Percentiles rank a stretch among this genome's conserved stretches.
phyloP scores from a whole-genome alignment of 2,329 filamentous ascomycete species.

The Talaromyces sp. region DNA sequence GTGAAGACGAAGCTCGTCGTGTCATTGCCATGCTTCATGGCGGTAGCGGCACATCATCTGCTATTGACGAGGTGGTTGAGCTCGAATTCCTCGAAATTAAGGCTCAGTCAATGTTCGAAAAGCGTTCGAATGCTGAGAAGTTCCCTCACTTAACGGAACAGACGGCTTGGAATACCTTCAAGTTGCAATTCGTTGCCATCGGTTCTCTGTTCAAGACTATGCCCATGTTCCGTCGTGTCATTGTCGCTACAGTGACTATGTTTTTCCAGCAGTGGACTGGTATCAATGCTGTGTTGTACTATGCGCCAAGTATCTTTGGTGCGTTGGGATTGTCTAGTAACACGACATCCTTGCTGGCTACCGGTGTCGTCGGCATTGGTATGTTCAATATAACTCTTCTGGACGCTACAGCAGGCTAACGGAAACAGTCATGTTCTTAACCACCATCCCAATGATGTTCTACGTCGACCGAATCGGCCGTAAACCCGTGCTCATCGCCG shows the following conservation, averaged over 20 bases:
- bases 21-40: slow-evolving; percentile 61
- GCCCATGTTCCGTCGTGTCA: slow-evolving; percentile 46
- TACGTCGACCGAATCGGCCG: slow-evolving; percentile 31
- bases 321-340: slow-evolving; percentile 24
- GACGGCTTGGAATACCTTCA: slow-evolving; percentile 60
- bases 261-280: slow-evolving; percentile 47
- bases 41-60: slow-evolving; percentile 50
- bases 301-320: slow-evolving; percentile 30
- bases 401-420: neutral
- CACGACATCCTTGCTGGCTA: slow-evolving; percentile 25
- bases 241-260: slow-evolving; percentile 45
- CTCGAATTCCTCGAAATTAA: slow-evolving; percentile 81
- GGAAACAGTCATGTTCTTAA: slow-evolving; percentile 11
- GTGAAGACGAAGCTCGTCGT: slow-evolving; percentile 61
- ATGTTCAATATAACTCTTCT: slow-evolving; percentile 9
- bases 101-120: slow-evolving; percentile 71
- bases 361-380: slow-evolving; percentile 28
- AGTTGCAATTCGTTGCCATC: slow-evolving; percentile 53
- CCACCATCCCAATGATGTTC: slow-evolving; percentile 28
- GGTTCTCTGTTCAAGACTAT: slow-evolving; percentile 27
- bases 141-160: slow-evolving; percentile 61
- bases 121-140: slow-evolving; percentile 60
- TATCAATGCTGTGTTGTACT: slow-evolving; percentile 41
- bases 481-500: slow-evolving; percentile 28
- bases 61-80: slow-evolving; percentile 59